These are phyloP conservation scores for Pseudogymnoascus destructans DNA, from an alignment of 2,329 filamentous ascomycete genomes.

Conservation along the genomic window DNA sequence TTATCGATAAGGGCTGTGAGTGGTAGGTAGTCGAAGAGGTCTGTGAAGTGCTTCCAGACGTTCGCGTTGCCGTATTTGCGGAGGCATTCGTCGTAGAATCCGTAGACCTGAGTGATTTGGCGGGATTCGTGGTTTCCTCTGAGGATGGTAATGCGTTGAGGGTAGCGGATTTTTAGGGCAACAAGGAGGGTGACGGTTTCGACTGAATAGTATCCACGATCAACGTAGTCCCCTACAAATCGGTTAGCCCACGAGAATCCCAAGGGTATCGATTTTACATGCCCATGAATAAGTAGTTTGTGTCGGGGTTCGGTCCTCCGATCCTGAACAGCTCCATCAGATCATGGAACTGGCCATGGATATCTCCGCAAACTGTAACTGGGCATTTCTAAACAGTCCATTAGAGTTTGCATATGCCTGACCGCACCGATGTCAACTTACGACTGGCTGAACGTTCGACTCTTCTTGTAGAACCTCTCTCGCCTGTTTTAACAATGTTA, in stretches of 20 bases:
- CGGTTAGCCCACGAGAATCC: not conserved
- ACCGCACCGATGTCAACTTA: slow-evolving; percentile 35
- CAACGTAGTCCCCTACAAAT: slow-evolving; percentile 74
- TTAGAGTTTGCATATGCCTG: not conserved
- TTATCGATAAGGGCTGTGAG: slow-evolving; percentile 47
- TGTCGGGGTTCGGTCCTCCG: slow-evolving; percentile 85
- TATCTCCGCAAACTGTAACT: slow-evolving; percentile 65
- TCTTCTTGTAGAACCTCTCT: slow-evolving; percentile 94
- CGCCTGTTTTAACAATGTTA: slow-evolving; percentile 42
- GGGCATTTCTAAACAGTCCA: slow-evolving; percentile 8
- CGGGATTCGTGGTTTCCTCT: slow-evolving; percentile 91
- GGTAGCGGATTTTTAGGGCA: slow-evolving; percentile 93
- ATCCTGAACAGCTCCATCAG: slow-evolving; percentile 94
- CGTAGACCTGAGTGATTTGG: slow-evolving; percentile 94
- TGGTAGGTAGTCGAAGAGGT: slow-evolving; percentile 94
- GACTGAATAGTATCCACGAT: slow-evolving; percentile 94
- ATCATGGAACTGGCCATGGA: slow-evolving; percentile 93
- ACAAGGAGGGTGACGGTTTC: slow-evolving; percentile 93
- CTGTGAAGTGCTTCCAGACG: slow-evolving; percentile 94
- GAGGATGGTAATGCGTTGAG: slow-evolving; percentile 92
- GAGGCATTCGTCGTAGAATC: slow-evolving; percentile 95
- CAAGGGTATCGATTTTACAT: slow-evolving; percentile 18
- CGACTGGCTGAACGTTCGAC: slow-evolving; percentile 97
- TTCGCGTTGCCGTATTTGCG: slow-evolving; percentile 94
- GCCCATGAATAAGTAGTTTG: slow-evolving; percentile 97